A percentile compares a stretch with the other conserved stretches of the same genome.
Conservation (phyloP, 805 yeast species). For the Spathaspora passalidarum region DNA sequence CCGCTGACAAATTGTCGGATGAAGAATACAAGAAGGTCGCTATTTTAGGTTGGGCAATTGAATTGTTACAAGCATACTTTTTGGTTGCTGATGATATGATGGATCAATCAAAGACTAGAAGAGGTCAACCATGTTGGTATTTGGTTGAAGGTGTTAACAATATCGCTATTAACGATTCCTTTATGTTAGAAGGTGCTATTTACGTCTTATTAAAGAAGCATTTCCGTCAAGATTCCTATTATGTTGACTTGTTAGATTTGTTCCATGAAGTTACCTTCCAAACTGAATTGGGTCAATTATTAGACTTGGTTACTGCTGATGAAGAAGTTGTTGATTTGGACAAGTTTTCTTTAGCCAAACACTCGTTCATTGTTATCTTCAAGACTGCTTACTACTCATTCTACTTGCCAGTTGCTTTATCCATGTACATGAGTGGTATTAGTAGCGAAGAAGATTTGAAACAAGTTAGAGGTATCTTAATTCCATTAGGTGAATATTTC, state of each 20-base stretch:
- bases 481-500: constrained; percentile 97
- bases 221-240: constrained; percentile 77
- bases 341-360: constrained; percentile 84
- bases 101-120: constrained; percentile 94
- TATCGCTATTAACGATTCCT: constrained; percentile 95
- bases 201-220: constrained; percentile 85
- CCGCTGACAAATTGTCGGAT: constrained; percentile 54
- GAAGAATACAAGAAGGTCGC: constrained; percentile 84
- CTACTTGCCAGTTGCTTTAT: constrained; percentile 95
- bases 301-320: constrained; percentile 95
- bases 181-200: constrained; percentile 94
- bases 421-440: constrained; percentile 90
- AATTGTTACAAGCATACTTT: constrained; percentile 92
- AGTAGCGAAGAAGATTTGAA: constrained; percentile 68
- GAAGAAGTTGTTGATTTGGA: constrained; percentile 88
- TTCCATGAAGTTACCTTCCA: constrained; percentile 97
- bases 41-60: constrained; percentile 92
- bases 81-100: constrained; percentile 98
- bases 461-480: constrained; percentile 83
- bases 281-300: constrained; percentile 94
- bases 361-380: constrained; percentile 91
- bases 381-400: constrained; percentile 97
- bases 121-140: constrained; percentile 99
- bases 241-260: constrained; percentile 85
- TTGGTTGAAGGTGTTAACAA: constrained; percentile 74